Percentiles rank a stretch among this genome's conserved stretches.
phyloP scores from a whole-genome alignment of 768 basidiomycete species.

The Auricularia heimuer region DNA sequence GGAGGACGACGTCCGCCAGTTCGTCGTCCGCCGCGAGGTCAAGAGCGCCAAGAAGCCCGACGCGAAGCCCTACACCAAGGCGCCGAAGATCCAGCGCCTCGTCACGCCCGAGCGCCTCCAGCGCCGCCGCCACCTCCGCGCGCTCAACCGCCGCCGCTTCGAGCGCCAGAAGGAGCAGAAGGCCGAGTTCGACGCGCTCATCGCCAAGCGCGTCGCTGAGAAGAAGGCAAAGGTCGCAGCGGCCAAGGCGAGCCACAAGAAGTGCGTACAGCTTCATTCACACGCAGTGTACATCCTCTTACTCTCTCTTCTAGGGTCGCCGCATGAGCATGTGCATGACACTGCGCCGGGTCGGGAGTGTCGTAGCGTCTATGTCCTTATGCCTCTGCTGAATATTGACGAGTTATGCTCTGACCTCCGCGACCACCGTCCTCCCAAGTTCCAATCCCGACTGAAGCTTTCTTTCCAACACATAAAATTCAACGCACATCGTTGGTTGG shows the following conservation, averaged over 20 bases:
- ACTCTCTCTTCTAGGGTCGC: too few species aligned
- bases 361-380: too few species aligned
- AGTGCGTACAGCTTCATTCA: too few species aligned
- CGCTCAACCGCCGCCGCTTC: conserved; percentile 79
- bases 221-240: conserved; percentile 88
- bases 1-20: conserved; percentile 97
- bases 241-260: conserved; percentile 18
- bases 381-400: too few species aligned
- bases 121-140: conserved; percentile 84
- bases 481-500: too few species aligned
- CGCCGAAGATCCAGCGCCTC: conserved; percentile 97
- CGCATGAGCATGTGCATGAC: too few species aligned
- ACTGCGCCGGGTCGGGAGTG: too few species aligned
- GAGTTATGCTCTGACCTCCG: too few species aligned
- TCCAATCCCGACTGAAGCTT: too few species aligned
- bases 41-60: conserved; percentile 77
- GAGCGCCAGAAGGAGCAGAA: conserved; percentile 94
- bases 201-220: conserved; percentile 86
- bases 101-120: conserved; percentile 94
- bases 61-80: conserved; percentile 94
- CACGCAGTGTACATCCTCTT: too few species aligned
- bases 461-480: too few species aligned
- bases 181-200: conserved; percentile 76
- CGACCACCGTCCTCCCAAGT: too few species aligned
- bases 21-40: conserved; percentile 90